Base-by-base conservation (phyloP, 768 basidiomycete genomes). In the Thelephora ganbajun region DNA sequence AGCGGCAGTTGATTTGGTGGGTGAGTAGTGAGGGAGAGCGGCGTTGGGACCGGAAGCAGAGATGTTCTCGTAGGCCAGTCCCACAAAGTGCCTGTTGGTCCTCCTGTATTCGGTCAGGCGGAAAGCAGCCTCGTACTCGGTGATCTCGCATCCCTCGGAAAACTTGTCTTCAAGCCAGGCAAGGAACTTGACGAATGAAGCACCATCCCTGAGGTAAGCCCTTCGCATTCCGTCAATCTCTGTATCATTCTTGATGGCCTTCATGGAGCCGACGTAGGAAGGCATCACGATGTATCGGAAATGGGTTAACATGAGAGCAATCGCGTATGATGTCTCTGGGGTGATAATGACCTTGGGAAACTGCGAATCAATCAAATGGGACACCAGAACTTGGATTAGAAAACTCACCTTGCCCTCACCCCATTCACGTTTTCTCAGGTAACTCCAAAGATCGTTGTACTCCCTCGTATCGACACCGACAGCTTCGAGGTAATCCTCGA, bases 11-110 rank as follows among this genome's bases (percentile, higher is more conserved):
- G 67, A 63, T 58, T 83, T 79, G 50, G 74, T 73, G 0, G 96
- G 91, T 0, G 75, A 71, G 62, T 99, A 98, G 65, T 99, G 96
- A 3, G 96, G 92, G 19, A 97, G 65, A 14, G 94, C 96, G 48
- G 88, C 93, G 59, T 99, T 94, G 2, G 86, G 72, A 2, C 93
- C 94, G 35, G 76, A 80, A 2, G 87, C 94, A 19, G 83, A 87
- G 51, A 97, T 94, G 48, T 80, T 87, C 63, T 87, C 84, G 54
- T 92, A 92, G 6, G 89, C 89, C 14, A 87, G 77, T 5, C 88
- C 87, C 77, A 79, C 79, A 59, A 81, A 89, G 53, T 83, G 66
- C 63, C 80, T 80, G 54, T 75, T 70, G 57, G 77, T 71, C 56
- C 76, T 68, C 51, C 90, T 71, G 61, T 76, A 87, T 63, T 85